A percentile compares a stretch with the other conserved stretches of the same genome.
Evolutionary conservation across 805 yeast species (phyloP).

Genomic region (Candida andamanensis): DNA sequence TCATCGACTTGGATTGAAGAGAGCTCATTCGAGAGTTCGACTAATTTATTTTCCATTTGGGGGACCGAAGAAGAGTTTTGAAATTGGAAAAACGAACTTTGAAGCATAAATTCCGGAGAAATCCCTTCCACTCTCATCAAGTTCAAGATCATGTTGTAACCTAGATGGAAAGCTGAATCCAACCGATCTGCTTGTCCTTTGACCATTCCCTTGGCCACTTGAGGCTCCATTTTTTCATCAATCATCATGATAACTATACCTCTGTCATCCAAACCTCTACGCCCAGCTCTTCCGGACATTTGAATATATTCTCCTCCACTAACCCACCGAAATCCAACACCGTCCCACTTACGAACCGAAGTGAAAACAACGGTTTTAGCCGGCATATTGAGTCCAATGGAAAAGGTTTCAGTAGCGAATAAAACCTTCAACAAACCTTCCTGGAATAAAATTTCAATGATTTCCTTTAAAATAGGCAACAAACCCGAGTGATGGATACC

Average conservation of each 20-base stretch:
- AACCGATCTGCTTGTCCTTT: conserved; percentile 97
- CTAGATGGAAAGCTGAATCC: conserved; percentile 96
- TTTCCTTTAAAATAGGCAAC: conserved; percentile 88
- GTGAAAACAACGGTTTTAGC: conserved; percentile 98
- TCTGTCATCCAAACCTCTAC: conserved; percentile 87
- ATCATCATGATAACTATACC: conserved; percentile 99
- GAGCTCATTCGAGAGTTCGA: conserved; percentile 46
- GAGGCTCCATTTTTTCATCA: conserved; percentile 99
- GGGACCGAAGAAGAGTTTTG: conserved; percentile 94
- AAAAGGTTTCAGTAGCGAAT: conserved; percentile 97
- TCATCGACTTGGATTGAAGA: conserved; percentile 60
- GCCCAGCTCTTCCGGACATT: conserved; percentile 99
- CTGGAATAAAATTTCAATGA: conserved; percentile 92
- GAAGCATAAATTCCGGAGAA: conserved; percentile 96
- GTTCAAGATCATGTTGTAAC: conserved; percentile 95
- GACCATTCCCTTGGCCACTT: conserved; percentile 98
- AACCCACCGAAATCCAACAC: conserved; percentile 96
- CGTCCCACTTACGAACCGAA: conserved; percentile 97
- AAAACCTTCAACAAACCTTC: conserved; percentile 92
- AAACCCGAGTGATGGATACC: conserved; percentile 98
- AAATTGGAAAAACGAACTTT: conserved; percentile 89
- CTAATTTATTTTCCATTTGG: conserved; percentile 60
- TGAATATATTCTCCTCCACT: conserved; percentile 99
- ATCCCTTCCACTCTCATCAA: conserved; percentile 96
- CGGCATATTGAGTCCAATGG: conserved; percentile 98